Base-by-base conservation (phyloP, 768 basidiomycete genomes). In the Psilocybe azurescens region DNA sequence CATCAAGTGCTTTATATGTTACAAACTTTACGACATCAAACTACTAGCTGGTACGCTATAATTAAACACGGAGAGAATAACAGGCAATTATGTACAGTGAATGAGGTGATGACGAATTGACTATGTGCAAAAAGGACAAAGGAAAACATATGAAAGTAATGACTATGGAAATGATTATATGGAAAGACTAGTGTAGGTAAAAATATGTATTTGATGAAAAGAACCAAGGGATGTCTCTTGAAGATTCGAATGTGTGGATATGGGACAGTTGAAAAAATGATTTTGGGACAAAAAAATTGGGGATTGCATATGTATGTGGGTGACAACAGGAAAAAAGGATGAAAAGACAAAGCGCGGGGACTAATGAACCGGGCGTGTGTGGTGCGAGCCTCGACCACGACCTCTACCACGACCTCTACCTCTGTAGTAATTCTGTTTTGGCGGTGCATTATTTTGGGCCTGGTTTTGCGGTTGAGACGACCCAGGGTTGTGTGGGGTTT, bases 371-470 rank as follows among this genome's bases (percentile, higher is more conserved):
- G 67, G 67, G 44, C 49, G 63, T 48, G 58, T 20, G 30, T 60
- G 38, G 16, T 62, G 58, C 4, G 78, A 71, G 6, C 79, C 79
- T 30, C 78, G 73, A 6, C 79, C 79, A 32, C 78, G 73, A 10
- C 82, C 79, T 39, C 71, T 73, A 29, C 79, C 81, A 66, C 77
- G 75, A 18, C 76, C 77, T 50, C 73, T 69, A 29, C 68, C 68
- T 54, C 60, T 63, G 60, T 58, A 66, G 62, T 51, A 41, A 38
- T 62, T 50, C 51, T 67, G 61, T 39, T 61, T 72, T 36, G 39
- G 57, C 3, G 52, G 36, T 20, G 46, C 44, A 16, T 53, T 36
- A 28, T 10, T 24, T 36, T 65, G 44, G 33, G 58, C 14, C 3
- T 18, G 30, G 11, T 36, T 13, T n/a, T 47, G 41, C 11, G 54